Evolutionary conservation across 176 grass and related monocot species (phyloP), one percentile per base, ranked within the genome.

Genomic region (Panicum miliaceum): DNA sequence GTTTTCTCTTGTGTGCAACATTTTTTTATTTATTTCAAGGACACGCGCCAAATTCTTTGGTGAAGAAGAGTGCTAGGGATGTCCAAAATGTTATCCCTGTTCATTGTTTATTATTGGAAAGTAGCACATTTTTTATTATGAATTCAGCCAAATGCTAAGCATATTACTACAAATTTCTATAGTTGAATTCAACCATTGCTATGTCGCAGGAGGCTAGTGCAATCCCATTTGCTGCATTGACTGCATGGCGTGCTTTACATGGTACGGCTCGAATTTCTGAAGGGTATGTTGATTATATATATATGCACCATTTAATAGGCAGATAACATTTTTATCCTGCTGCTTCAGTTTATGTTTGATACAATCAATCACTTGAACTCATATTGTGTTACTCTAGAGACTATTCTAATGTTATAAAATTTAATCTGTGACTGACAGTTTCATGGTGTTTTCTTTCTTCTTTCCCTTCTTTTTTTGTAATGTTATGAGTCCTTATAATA

Each of bases 211-310:
- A 95, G 54, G 93, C 96, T 58, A 98, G 96, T 75, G 93, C 93
- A 70, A 98, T 98, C 66, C 96, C 96, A 0, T 98, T 95, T 86
- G 91, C 96, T 89, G 96, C 96, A 34, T 84, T 98, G 91, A 98
- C 96, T 81, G 96, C 93, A 50, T 98, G 96, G 96, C 93, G 93
- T 86, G 96, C 96, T 84, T 82, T 98, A 79, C 85, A 98, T 78
- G 74, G 91, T 88, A 95, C 91, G 20, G 89, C 93, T 90, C 82
- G 68, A 87, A 93, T 98, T 80, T 92, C 87, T 83, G 76, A 98
- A 86, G 77, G 93, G 96, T 98, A 93, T 79, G 96, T 86, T 27
- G 72, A 32, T 71, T 77, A 79, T 41, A 73, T 68, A 80, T 58
- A 57, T 7, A 53, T n/a, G n/a, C 51, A 85, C 56, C 52, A 71